Base-by-base conservation (phyloP, 768 basidiomycete genomes). In the Dacryopinax spathularia region DNA sequence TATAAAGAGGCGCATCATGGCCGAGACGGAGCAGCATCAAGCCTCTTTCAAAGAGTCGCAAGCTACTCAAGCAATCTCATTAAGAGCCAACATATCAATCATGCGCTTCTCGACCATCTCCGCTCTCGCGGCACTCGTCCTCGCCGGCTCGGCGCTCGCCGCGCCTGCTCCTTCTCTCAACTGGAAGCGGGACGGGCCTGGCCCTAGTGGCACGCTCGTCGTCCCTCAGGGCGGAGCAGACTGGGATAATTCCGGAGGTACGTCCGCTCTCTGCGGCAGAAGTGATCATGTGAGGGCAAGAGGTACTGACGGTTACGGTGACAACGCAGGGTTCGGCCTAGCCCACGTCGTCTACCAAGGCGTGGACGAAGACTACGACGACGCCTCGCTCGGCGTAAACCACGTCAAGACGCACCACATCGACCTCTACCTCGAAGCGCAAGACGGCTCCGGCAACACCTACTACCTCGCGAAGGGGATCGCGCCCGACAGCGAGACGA, bases 361-460 rank as follows among this genome's bases (percentile, higher is more conserved):
- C 20, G 48, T 56, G 13, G 48, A 56, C 48, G 25, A 56, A 29
- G 13, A 10, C 5, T 56, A 56, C 48, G 31, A 22, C 48, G 31
- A 56, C 48, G n/a, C n/a, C n/a, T 6, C 48, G 13, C 48, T 27
- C 15, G 48, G 48, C 18, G 48, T 56, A 27, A 56, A 22, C 48
- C 48, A 56, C 29, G 48, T 56, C 25, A 56, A 56, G 48, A 56
- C 48, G 22, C 48, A 56, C 48, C 22, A 31, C 48, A 56, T 56
- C 29, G 48, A 56, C 48, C 22, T 56, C 13, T 56, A 56, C 29
- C 48, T 56, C 25, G 5, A 56, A 56, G 48, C 48, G 18, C 5
- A 13, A 10, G 48, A 56, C 48, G 48, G 48, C 13, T 27, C 25
- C 48, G 48, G 48, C 5, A 56, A 3, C 13, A 10, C 12, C 9